Base-by-base conservation (phyloP, 306 rosid genomes). In the Gastrolobium villosum region DNA sequence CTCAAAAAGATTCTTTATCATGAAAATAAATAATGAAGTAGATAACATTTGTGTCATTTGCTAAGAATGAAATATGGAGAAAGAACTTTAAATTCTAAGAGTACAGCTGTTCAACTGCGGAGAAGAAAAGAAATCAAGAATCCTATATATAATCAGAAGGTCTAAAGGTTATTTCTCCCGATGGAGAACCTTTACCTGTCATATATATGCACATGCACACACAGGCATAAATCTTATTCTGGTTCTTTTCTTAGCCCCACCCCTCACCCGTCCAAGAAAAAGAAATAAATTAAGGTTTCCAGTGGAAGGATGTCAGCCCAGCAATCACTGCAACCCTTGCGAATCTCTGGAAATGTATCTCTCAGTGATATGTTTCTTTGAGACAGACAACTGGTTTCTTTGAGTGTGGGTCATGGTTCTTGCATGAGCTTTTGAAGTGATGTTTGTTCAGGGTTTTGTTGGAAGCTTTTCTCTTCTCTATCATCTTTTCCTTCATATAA, bases 1-100 rank as follows among this genome's bases (percentile, higher is more conserved):
- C 46, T 70, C n/a, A 41, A 69, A 66, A 78, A 59, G 34, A 26
- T 65, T 66, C 72, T 60, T 80, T 35, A 11, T 45, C 31, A 62
- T 26, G 52, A 65, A 40, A 56, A 45, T 34, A 65, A 32, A 71
- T 39, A 59, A 7, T 68, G 68, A 44, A 72, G 50, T 53, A 69
- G 64, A 54, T 55, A 59, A 32, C 41, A 64, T 7, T 31, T 45
- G 9, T 5, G 50, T 31, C 53, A 31, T 55, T 56, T 54, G 7
- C 4, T 36, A 64, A 55, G 4, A 40, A 59, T 26, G 61, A 48
- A 53, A 65, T 46, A 40, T 45, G 28, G 8, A 41, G 52, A 77
- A 15, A 49, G 48, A 76, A 43, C 46, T 46, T 65, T 1, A 55
- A 64, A 64, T 32, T 70, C 13, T 60, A 36, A 52, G 46, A 32